Evolutionary conservation across 129 eudicot species (phyloP).

Genomic region (Centella asiatica): DNA sequence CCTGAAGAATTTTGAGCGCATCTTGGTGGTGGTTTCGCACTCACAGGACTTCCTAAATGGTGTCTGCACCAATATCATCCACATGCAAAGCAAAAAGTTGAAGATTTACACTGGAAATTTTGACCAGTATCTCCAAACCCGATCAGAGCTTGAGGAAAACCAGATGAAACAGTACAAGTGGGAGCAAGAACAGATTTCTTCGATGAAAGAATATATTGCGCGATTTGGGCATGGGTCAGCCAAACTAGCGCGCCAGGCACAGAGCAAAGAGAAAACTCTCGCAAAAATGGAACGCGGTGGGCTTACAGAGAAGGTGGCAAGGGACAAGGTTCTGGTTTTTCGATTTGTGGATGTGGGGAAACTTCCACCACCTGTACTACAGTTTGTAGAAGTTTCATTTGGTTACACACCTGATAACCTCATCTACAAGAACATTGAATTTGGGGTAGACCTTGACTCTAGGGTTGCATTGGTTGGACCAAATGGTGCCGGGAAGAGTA

Average conservation of each 20-base stretch:
- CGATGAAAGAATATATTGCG: slow-evolving; percentile 95
- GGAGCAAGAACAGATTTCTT: slow-evolving; percentile 97
- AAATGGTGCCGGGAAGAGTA: slow-evolving; percentile 98
- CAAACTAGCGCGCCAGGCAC: slow-evolving; percentile 95
- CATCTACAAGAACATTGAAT: slow-evolving; percentile 71
- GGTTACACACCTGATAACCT: slow-evolving; percentile 87
- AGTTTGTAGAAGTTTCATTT: slow-evolving; percentile 78
- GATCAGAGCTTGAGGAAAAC: slow-evolving; percentile 89
- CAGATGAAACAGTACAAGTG: slow-evolving; percentile 99
- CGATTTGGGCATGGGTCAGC: slow-evolving; percentile 98
- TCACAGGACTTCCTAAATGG: slow-evolving; percentile 95
- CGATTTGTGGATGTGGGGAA: slow-evolving; percentile 81
- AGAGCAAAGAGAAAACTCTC: slow-evolving; percentile 88
- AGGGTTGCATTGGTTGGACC: slow-evolving; percentile 93
- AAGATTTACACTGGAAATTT: slow-evolving; percentile 79
- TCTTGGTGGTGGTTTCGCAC: slow-evolving; percentile 88
- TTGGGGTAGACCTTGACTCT: slow-evolving; percentile 88
- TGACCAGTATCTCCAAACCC: slow-evolving; percentile 92
- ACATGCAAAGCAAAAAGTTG: slow-evolving; percentile 80
- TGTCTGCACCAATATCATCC: slow-evolving; percentile 93
- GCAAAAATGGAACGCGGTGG: slow-evolving; percentile 99
- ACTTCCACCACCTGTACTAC: slow-evolving; percentile 96
- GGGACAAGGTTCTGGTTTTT: slow-evolving; percentile 67
- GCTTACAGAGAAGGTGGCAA: slow-evolving; percentile 68
- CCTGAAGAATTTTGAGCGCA: slow-evolving; percentile 75